Conservation (phyloP, 768 basidiomycete species). For the Cubamyces sp. region DNA sequence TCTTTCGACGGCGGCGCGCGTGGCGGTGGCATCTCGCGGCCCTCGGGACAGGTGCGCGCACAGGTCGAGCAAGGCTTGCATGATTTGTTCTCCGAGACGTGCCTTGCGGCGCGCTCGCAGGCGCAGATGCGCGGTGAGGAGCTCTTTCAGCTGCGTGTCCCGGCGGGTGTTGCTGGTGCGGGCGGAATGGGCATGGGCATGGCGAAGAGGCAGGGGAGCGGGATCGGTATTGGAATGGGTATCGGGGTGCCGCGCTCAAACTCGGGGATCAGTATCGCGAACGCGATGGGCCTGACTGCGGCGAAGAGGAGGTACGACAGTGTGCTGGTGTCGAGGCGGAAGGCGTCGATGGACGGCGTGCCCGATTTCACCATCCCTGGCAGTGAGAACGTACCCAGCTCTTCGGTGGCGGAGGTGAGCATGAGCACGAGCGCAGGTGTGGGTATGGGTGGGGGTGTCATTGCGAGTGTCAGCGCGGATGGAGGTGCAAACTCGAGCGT, state of each 20-base stretch:
- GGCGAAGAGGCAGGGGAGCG: constrained; percentile 40
- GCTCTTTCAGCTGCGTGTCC: constrained; percentile 55
- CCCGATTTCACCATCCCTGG: constrained; percentile 1
- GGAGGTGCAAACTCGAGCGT: background rate
- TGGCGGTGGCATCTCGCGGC: constrained; percentile 51
- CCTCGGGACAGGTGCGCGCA: constrained; percentile 64
- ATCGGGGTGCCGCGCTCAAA: constrained; percentile 54
- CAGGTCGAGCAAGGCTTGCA: constrained; percentile 77
- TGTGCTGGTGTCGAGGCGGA: constrained; percentile 64
- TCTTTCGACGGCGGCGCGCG: constrained; percentile 57
- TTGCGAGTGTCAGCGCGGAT: background rate
- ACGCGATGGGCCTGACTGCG: constrained; percentile 51
- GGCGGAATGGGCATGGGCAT: background rate
- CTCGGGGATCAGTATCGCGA: constrained; percentile 62
- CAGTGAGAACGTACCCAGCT: background rate
- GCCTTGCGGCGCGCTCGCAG: constrained; percentile 67
- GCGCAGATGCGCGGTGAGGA: constrained; percentile 66
- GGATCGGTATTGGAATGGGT: constrained; percentile 46
- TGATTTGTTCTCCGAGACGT: constrained; percentile 80
- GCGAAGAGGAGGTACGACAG: constrained; percentile 68
- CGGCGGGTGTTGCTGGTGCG: background rate
- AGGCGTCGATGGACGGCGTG: constrained; percentile 46
- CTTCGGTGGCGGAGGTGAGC: background rate
- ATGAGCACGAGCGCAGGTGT: background rate
- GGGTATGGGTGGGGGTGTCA: background rate